Evolutionary conservation across 208 protist species (phyloP).

Genomic region (Acanthamoeba culbertsoni): DNA sequence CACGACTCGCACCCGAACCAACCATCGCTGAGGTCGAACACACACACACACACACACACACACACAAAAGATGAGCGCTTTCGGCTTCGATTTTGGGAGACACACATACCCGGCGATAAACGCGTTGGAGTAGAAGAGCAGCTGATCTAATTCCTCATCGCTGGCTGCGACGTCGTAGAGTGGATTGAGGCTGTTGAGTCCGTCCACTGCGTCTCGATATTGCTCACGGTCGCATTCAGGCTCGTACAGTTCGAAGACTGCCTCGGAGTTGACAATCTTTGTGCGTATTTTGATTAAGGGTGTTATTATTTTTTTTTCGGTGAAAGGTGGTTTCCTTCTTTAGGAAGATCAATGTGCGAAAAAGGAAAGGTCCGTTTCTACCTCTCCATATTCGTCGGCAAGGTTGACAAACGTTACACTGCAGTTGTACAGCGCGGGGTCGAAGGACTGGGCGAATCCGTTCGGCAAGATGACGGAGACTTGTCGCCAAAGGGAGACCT

Average conservation of each 20-base stretch:
- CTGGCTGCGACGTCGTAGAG: not conserved
- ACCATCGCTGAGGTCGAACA: not conserved
- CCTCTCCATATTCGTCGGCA: not conserved
- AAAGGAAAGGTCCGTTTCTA: not conserved
- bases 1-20: conserved; percentile 31
- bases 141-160: not conserved
- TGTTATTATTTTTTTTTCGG: no score
- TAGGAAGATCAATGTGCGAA: no score
- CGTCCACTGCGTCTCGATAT: not conserved
- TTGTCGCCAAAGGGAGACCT: not conserved
- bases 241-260: not conserved
- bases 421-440: not conserved
- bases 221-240: not conserved
- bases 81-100: no score
- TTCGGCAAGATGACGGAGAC: not conserved
- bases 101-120: not conserved
- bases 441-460: not conserved
- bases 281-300: no score
- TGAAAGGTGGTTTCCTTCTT: no score
- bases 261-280: no score
- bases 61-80: no score
- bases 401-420: not conserved
- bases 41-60: no score
- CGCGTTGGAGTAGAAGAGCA: not conserved
- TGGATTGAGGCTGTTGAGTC: not conserved